Percentiles rank a stretch among this genome's conserved stretches.
These are phyloP conservation scores for Oidium heveae DNA, from an alignment of 2,329 filamentous ascomycete species.

Conservation along the genomic window DNA sequence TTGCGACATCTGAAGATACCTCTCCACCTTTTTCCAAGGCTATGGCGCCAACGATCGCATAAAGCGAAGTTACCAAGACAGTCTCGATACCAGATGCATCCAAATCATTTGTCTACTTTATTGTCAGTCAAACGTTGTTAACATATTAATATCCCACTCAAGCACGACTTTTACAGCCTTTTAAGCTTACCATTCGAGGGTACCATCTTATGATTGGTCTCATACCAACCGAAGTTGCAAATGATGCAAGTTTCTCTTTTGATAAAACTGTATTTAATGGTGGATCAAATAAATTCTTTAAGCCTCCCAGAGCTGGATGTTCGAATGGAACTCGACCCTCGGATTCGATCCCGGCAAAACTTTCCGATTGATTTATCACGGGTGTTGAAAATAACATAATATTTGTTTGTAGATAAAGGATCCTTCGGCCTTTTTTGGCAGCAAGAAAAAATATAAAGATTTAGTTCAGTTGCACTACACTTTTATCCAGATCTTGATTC, in stretches of 20 bases:
- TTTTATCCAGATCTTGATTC: constrained; percentile 5
- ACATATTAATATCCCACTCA: neutral
- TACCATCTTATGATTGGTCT: constrained; percentile 65
- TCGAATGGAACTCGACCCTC: constrained; percentile 33
- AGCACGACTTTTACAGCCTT: neutral
- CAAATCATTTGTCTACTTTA: constrained; percentile 35
- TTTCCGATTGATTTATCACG: constrained; percentile 11
- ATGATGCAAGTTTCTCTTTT: constrained; percentile 35
- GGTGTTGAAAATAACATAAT: constrained; percentile 28
- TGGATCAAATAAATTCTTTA: constrained; percentile 41
- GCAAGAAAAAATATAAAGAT: neutral
- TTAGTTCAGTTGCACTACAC: neutral
- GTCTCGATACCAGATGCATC: constrained; percentile 45
- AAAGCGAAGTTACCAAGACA: constrained; percentile 53
- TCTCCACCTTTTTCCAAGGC: constrained; percentile 69
- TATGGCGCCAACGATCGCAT: constrained; percentile 70
- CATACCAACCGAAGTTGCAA: constrained; percentile 49
- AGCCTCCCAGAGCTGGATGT: constrained; percentile 43
- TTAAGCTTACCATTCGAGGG: constrained; percentile 40
- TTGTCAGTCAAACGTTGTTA: constrained; percentile 5
- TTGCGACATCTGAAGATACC: constrained; percentile 47
- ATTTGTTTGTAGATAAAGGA: constrained; percentile 34
- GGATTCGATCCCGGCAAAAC: constrained; percentile 7
- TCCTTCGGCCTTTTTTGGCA: constrained; percentile 25
- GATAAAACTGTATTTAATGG: constrained; percentile 36